Base-by-base conservation (phyloP, 2,329 filamentous ascomycete species). In the Phaeophleospora eucalypticola region DNA sequence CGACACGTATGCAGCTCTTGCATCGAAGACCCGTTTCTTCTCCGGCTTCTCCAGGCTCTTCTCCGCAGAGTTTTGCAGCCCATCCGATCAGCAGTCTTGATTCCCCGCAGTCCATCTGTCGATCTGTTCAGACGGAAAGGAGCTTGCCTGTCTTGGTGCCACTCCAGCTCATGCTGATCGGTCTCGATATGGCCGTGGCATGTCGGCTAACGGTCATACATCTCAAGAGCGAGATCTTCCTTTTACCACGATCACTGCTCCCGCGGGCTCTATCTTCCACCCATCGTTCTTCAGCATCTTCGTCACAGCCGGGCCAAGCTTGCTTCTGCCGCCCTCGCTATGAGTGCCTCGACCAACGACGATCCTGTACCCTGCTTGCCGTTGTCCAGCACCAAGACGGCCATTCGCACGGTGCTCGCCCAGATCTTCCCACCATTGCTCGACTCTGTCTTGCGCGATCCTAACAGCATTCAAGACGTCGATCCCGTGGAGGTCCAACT, bases 341-440 rank as follows among this genome's bases (percentile, higher is more conserved):
- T 97, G 91, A 44, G 77, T 77, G 1, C 91, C 91, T 12, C 84
- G 64, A 0, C 91, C 91, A 2, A 89, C 95, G 44, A 97, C 79
- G 49, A 97, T 83, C 33, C 78, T 81, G 59, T 86, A 89, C 0
- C 81, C 76, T 4, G 72, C 72, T 4, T 65, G 62, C 15, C 68
- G 65, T 4, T 59, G 76, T 72, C 16, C 75, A 71, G 58, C 71
- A 41, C 43, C 70, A 60, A 47, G 68, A 63, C 51, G 66, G 60
- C 37, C 74, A 47, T 65, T 74, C 37, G 77, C 75, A 53, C 79
- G 79, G 40, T 75, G 73, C 61, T 90, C 85, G 1, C 86, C 86
- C 7, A 89, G 69, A 0, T 69, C 68, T 15, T 80, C 71, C 90
- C 89, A 96, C 91, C 91, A 97, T 8, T 64, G 65, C 54, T 78